phyloP scores from a whole-genome alignment of 139 green algal genomes.

The Microglena sp. region DNA sequence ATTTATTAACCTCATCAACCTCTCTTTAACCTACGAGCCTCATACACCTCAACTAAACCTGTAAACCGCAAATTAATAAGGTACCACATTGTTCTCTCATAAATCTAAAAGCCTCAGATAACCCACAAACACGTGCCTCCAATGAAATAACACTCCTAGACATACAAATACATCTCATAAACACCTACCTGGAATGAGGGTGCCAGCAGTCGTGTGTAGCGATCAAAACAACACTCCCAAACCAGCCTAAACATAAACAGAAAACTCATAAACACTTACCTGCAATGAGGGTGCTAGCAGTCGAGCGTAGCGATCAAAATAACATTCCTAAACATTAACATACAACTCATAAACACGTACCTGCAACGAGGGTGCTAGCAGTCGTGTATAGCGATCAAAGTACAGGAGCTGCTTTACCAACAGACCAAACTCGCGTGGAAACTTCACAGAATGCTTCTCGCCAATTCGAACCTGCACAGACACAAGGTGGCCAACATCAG shows the following conservation, averaged over 20 bases:
- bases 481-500: no score
- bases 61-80: no score
- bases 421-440: slow-evolving; percentile 74
- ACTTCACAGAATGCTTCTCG: slow-evolving; percentile 65
- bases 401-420: slow-evolving; percentile 96
- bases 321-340: not conserved
- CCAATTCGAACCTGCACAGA: no score
- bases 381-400: slow-evolving; percentile 85
- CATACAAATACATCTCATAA: not conserved
- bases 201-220: no score
- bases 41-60: no score
- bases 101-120: no score
- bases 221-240: slow-evolving; percentile 1
- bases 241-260: not conserved
- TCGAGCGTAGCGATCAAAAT: not conserved
- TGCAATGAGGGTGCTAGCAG: not conserved
- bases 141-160: not conserved
- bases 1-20: no score
- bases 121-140: no score
- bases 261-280: not conserved
- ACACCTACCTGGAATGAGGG: not conserved
- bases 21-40: no score
- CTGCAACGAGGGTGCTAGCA: slow-evolving; percentile 67
- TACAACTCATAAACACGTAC: slow-evolving; percentile 10
- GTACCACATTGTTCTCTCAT: no score